These are phyloP conservation scores for Raphanus hybrid DNA, from an alignment of 441 rosid species.

Conservation along the genomic window DNA sequence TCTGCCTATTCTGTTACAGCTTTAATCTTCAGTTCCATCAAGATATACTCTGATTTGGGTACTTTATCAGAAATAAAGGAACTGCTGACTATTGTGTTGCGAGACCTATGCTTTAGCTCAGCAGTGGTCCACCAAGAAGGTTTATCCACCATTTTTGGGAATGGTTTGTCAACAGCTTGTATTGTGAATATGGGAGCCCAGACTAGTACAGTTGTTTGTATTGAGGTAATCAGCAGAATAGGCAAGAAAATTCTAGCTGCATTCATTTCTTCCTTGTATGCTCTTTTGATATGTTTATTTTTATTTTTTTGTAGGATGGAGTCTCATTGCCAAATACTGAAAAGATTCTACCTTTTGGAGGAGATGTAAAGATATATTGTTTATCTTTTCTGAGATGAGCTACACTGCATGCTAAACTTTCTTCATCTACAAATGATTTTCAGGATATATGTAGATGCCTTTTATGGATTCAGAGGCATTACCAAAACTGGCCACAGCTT, in stretches of 20 bases:
- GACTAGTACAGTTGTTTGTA: slow-evolving; percentile 80
- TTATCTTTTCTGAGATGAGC: slow-evolving; percentile 11
- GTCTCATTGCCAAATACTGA: slow-evolving; percentile 92
- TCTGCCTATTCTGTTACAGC: neutral
- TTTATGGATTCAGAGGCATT: slow-evolving; percentile 96
- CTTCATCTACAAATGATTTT: slow-evolving; percentile 14
- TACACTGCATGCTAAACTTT: slow-evolving; percentile 22
- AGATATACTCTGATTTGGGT: slow-evolving; percentile 9
- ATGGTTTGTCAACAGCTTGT: slow-evolving; percentile 91
- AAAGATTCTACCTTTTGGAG: slow-evolving; percentile 94
- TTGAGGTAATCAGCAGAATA: slow-evolving; percentile 68
- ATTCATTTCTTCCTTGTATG: slow-evolving; percentile 13
- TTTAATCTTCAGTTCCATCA: slow-evolving; percentile 1
- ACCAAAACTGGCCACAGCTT: slow-evolving; percentile 95
- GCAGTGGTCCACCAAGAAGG: slow-evolving; percentile 99
- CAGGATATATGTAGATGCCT: slow-evolving; percentile 99
- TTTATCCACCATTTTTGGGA: slow-evolving; percentile 93
- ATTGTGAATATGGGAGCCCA: slow-evolving; percentile 95
- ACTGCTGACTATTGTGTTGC: slow-evolving; percentile 72
- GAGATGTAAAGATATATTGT: slow-evolving; percentile 67
- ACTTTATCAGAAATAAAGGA: slow-evolving; percentile 84
- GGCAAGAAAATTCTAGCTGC: slow-evolving; percentile 13
- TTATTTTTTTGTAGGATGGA: slow-evolving; percentile 69
- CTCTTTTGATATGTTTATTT: slow-evolving; percentile 21
- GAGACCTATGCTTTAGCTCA: slow-evolving; percentile 77